These are phyloP conservation scores for Pholiota adiposa DNA, from an alignment of 1,284 basidiomycete species.

Conservation along the genomic window DNA sequence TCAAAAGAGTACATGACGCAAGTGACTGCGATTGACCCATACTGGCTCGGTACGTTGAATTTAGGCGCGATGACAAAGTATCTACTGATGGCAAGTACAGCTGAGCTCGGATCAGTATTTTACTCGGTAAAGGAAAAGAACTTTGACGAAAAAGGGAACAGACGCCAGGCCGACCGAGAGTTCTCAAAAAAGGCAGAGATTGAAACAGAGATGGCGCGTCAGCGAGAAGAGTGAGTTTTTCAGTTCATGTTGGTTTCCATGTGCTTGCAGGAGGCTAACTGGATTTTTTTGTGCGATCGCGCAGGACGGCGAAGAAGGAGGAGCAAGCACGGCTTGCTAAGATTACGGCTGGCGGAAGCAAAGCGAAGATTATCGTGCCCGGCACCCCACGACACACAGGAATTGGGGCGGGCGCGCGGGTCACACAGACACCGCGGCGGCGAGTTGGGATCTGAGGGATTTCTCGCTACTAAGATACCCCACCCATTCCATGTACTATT, in stretches of 20 bases:
- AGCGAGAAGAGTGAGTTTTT: constrained; percentile 80
- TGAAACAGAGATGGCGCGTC: constrained; percentile 87
- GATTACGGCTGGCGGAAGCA: constrained; percentile 61
- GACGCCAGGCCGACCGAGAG: constrained; percentile 80
- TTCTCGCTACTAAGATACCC: constrained; percentile 1
- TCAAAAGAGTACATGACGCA: constrained; percentile 98
- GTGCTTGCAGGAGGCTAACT: constrained; percentile 1
- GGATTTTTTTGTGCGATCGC: constrained; percentile 3
- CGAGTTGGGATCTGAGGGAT: constrained; percentile 48
- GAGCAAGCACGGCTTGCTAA: constrained; percentile 67
- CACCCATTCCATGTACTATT: not conserved
- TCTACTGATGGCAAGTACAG: constrained; percentile 41
- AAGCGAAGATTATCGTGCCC: constrained; percentile 75
- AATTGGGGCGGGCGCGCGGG: constrained; percentile 65
- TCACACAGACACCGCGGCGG: constrained; percentile 67
- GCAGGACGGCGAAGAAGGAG: constrained; percentile 65
- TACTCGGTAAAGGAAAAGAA: constrained; percentile 96
- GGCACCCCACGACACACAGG: constrained; percentile 81
- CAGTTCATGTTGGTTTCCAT: not conserved
- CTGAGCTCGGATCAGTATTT: constrained; percentile 92
- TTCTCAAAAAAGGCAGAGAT: constrained; percentile 90
- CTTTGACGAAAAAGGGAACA: constrained; percentile 82
- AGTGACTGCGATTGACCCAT: constrained; percentile 93
- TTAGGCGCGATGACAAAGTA: not conserved
- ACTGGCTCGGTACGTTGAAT: constrained; percentile 81